Base-by-base conservation (phyloP, 1,284 basidiomycete species). In the Papiliotrema laurentii region DNA sequence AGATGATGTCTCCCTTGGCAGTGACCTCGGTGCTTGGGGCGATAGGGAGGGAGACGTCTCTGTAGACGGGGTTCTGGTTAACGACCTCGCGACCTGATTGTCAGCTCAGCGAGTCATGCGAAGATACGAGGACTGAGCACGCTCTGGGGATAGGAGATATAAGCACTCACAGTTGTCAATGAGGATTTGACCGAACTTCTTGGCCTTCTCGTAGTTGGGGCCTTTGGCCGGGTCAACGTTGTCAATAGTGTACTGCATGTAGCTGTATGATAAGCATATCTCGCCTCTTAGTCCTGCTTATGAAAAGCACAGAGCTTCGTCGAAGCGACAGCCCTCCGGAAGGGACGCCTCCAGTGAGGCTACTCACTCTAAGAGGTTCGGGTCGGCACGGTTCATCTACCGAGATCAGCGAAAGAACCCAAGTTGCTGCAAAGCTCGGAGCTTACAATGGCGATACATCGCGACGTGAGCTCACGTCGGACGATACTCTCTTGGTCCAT, bases 191-290 rank as follows among this genome's bases (percentile, higher is more conserved):
- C 92, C 94, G 66, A 97, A 97, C 73, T 94, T 86, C 77, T 97
- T 97, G 39, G 90, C 94, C 33, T 97, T 81, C 64, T 82, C 83
- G 76, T 96, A 97, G 7, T 84, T 97, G 59, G 92, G 87, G 43
- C 96, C 93, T 64, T 86, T 86, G 42, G 79, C 80, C 6, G 88
- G 78, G 69, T 93, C 84, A 54, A 86, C 86, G 45, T 81, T 81
- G 72, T 94, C 82, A 69, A 98, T 91, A 73, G 91, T 81, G 76
- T 90, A 96, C 71, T 96, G 87, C 93, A 97, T 96, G 77, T 96
- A 97, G 6, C 70, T 78, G 67, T 40, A 72, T 27, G 14, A 24
- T 27, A 11, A 35, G 42, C 26, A 35, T n/a, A n/a, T n/a, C n/a
- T n/a, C n/a, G n/a, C n/a, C n/a, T n/a, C n/a, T n/a, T n/a, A n/a